phyloP scores from a whole-genome alignment of 2,329 filamentous ascomycete species.

The Nakataea oryzae region DNA sequence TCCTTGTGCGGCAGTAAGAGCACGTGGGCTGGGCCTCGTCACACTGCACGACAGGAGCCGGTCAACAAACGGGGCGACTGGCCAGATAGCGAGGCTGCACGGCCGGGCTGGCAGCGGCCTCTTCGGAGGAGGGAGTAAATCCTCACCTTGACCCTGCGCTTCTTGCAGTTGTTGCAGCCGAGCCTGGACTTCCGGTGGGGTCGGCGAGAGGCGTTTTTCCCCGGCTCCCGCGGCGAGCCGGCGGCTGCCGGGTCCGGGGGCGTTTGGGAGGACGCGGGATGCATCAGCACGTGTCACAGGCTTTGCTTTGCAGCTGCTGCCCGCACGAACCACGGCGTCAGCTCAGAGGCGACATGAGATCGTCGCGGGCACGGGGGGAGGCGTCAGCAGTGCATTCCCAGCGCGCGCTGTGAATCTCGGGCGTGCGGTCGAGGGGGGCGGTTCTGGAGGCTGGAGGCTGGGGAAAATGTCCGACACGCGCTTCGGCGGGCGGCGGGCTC shows the following conservation, averaged over 20 bases:
- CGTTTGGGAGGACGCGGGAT: background rate
- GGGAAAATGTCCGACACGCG: too few relatives aligned
- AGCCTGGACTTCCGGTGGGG: slow-evolving; percentile 12
- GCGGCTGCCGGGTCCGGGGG: background rate
- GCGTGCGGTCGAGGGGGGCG: background rate
- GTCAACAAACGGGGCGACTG: background rate
- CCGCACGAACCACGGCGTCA: background rate
- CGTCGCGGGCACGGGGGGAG: too few relatives aligned
- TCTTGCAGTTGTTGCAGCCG: slow-evolving; percentile 13
- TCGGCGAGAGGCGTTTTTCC: slow-evolving; percentile 5
- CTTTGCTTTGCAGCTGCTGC: background rate
- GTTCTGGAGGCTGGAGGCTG: background rate
- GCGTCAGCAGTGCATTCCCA: background rate
- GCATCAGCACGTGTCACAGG: background rate
- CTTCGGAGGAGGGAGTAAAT: background rate
- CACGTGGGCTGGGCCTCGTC: slow-evolving; percentile 1
- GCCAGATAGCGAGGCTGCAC: background rate
- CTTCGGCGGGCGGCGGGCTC: background rate
- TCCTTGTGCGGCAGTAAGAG: slow-evolving; percentile 1
- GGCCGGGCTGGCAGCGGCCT: background rate
- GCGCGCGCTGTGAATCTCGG: background rate
- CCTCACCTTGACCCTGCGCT: slow-evolving; percentile 12
- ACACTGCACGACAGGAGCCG: background rate
- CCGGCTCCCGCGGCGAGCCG: background rate
- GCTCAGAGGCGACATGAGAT: background rate